Evolutionary conservation across 305 asterid genomes (phyloP), one percentile per base, ranked within the genome.

Genomic region (Galium porrigens): DNA sequence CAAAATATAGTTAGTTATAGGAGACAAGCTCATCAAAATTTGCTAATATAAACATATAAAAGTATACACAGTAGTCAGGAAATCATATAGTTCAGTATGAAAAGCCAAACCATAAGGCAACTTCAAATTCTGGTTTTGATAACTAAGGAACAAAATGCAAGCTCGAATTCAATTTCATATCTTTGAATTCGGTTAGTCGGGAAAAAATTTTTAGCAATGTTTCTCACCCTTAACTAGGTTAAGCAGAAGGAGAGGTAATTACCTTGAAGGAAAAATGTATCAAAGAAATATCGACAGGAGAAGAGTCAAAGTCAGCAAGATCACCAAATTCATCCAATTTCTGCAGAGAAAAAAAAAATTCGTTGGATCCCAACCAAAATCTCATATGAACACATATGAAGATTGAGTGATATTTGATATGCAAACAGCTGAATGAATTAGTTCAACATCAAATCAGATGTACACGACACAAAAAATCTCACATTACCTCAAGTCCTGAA

Each of bases 201-300:
- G 3, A 39, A 7, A 22, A 22, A 22, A 22, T 22, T 1, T 34
- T 34, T 34, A 6, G 11, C 42, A 6, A 7, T 36, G 42, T 7
- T 36, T 41, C 17, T 44, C n/a, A 42, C n/a, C n/a, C 51, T 44
- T 44, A 14, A 4, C 5, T 44, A 44, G 5, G 5, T 0, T 12
- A 3, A 27, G 39, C 30, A 57, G 11, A 32, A 56, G n/a, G 20
- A 57, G 61, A 22, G 39, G 20, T 58, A 58, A 2, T 61, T 76
- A 88, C 96, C 95, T 90, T 90, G 83, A 90, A 90, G 66, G 97
- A 90, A 84, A 91, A 91, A 78, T 91, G 88, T 54, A 88, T 86
- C 71, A 82, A 68, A 10, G 97, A 91, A 62, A 91, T 87, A 73
- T 86, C 96, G 41, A 85, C 81, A 61, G 89, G 87, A 68, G 89